Conservation (phyloP, 176 grass and related monocot genomes). For the Avena sativa region DNA sequence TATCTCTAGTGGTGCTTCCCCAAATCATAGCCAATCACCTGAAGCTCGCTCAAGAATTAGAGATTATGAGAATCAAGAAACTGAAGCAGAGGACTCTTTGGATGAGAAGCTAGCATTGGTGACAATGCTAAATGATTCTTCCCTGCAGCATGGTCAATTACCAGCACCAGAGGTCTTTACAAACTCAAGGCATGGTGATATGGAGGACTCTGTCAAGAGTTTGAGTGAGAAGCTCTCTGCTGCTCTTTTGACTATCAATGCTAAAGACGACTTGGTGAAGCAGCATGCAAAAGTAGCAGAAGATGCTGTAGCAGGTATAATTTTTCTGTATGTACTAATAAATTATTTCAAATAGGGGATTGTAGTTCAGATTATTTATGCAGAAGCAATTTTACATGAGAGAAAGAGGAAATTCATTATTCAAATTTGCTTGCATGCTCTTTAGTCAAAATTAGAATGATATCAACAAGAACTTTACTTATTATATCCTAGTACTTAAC, state of each 20-base stretch:
- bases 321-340: neutral
- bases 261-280: constrained; percentile 95
- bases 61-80: constrained; percentile 51
- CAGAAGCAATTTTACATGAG: constrained; percentile 20
- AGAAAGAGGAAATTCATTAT: constrained; percentile 25
- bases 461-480: neutral
- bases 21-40: constrained; percentile 57
- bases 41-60: constrained; percentile 55
- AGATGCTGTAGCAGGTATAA: constrained; percentile 93
- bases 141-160: constrained; percentile 42
- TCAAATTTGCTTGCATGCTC: neutral
- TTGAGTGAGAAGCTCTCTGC: constrained; percentile 86
- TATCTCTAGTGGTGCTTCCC: constrained; percentile 43
- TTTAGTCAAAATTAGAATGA: constrained; percentile 13
- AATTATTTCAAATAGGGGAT: neutral
- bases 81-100: constrained; percentile 42
- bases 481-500: neutral
- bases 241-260: constrained; percentile 79
- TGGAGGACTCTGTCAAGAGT: constrained; percentile 70
- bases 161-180: constrained; percentile 35
- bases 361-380: neutral
- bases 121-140: constrained; percentile 46
- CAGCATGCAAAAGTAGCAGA: constrained; percentile 95
- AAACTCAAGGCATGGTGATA: constrained; percentile 38
- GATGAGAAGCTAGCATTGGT: constrained; percentile 45